These are phyloP conservation scores for Vitis rotundifolia DNA, from an alignment of 164 flowering plant genomes.

Conservation along the genomic window DNA sequence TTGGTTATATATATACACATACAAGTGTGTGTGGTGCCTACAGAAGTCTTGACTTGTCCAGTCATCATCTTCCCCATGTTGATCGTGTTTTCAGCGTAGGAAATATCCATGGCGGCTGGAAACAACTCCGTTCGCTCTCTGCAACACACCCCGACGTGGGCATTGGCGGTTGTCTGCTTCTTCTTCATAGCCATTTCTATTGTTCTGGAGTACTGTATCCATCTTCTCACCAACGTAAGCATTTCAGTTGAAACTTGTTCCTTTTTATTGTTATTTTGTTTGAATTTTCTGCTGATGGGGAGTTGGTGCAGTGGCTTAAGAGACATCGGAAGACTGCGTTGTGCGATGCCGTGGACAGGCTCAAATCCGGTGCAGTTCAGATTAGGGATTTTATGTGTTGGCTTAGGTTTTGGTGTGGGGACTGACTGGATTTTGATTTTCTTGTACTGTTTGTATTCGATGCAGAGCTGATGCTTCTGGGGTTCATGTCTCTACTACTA, in stretches of 20 bases:
- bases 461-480: slow-evolving; percentile 72
- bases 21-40: too few species aligned
- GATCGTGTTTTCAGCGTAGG: too few species aligned
- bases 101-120: not conserved
- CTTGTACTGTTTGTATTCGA: not conserved
- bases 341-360: slow-evolving; percentile 37
- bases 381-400: not conserved
- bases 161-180: slow-evolving; percentile 16
- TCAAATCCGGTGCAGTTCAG: slow-evolving; percentile 13
- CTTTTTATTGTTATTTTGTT: not conserved
- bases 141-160: slow-evolving; percentile 20
- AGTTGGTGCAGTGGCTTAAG: slow-evolving; percentile 36
- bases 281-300: too few species aligned
- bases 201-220: slow-evolving; percentile 12
- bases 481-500: slow-evolving; percentile 65
- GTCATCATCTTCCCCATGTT: too few species aligned
- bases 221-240: slow-evolving; percentile 22
- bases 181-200: slow-evolving; percentile 16
- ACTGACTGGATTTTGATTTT: too few species aligned
- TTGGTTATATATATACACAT: too few species aligned
- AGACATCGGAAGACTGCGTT: slow-evolving; percentile 27
- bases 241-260: too few species aligned
- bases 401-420: too few species aligned
- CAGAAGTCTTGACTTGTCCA: too few species aligned
- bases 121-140: slow-evolving; percentile 6